Base-by-base conservation (phyloP, 2,329 filamentous ascomycete species). In the Acrodontium crateriforme region DNA sequence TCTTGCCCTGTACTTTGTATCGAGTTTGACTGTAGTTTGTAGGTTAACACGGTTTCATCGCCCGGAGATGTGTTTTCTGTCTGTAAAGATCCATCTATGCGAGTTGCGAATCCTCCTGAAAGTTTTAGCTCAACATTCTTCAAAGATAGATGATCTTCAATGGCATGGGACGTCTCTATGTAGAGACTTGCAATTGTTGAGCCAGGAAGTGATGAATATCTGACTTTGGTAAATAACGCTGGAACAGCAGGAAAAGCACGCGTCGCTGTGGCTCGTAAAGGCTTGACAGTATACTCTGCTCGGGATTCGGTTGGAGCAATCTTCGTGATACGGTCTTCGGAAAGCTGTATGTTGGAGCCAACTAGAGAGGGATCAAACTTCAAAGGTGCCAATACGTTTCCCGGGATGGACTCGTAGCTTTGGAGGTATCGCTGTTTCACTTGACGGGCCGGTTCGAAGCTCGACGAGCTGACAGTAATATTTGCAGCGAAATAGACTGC, bases 351-450 rank as follows among this genome's bases (percentile, higher is more conserved):
- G 39, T 65, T 64, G 15, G 71, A 57, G 19, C 29, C 27, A 9
- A 23, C 19, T 13, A 44, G 35, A 2, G 34, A 34, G 13, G 73
- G 69, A 45, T 84, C 79, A 36, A 62, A 62, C 28, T 67, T 64
- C 35, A 87, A 79, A 3, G 80, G 68, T 46, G 80, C 75, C 9
- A 89, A 67, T n/a, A 87, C 60, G 49, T 87, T 89, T 37, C 81
- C 62, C 2, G 78, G 74, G 5, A 74, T 67, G 0, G 80, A 74
- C 15, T 74, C 55, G 32, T 73, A 70, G 45, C 75, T 81, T 18
- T 70, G 68, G 17, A 87, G 63, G 45, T 82, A 83, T 28, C 78
- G 74, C 32, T 69, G 62, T 7, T 60, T 56, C 13, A 53, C 37
- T 44, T 65, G 72, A 36, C 80, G 54, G 37, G 65, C 71, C 51